Percentiles rank a stretch among this genome's conserved stretches.
Evolutionary conservation across 306 rosid species (phyloP).

Genomic region (Malus sylvestris): DNA sequence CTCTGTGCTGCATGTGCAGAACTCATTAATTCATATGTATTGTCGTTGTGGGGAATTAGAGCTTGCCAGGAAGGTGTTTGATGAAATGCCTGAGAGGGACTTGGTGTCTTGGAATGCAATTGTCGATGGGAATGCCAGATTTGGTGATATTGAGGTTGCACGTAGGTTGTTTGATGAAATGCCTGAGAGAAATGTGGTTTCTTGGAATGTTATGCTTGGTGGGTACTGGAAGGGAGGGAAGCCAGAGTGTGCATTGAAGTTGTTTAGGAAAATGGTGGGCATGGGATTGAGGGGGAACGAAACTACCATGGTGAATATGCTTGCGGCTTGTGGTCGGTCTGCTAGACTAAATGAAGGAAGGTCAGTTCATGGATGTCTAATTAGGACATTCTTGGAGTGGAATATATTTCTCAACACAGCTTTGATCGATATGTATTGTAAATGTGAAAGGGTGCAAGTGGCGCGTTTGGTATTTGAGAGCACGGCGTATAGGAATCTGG

Average conservation of each 20-base stretch:
- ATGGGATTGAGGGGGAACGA: slow-evolving; percentile 37
- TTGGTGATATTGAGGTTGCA: slow-evolving; percentile 42
- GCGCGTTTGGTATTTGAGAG: slow-evolving; percentile 38
- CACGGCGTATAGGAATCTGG: slow-evolving; percentile 42
- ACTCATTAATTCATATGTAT: slow-evolving; percentile 65
- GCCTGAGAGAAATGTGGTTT: slow-evolving; percentile 47
- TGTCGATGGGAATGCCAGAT: slow-evolving; percentile 22
- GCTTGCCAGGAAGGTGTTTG: slow-evolving; percentile 44
- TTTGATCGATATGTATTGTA: slow-evolving; percentile 63
- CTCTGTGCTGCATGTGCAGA: slow-evolving; percentile 37
- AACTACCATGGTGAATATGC: slow-evolving; percentile 44
- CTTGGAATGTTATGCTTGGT: slow-evolving; percentile 60
- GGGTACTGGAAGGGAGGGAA: slow-evolving; percentile 56
- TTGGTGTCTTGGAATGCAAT: slow-evolving; percentile 69
- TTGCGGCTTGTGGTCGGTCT: slow-evolving; percentile 55
- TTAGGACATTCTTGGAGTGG: slow-evolving; percentile 24
- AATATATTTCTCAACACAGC: slow-evolving; percentile 46
- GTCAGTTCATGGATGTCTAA: slow-evolving; percentile 57
- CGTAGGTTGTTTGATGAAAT: slow-evolving; percentile 45
- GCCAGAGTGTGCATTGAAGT: slow-evolving; percentile 57
- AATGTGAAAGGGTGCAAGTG: slow-evolving; percentile 41
- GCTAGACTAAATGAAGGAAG: slow-evolving; percentile 61
- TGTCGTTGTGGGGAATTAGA: slow-evolving; percentile 34
- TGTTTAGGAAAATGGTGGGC: slow-evolving; percentile 53
- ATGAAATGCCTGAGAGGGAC: slow-evolving; percentile 35